phyloP scores from a whole-genome alignment of 1,139 yeast species.

The Candida sp. region DNA sequence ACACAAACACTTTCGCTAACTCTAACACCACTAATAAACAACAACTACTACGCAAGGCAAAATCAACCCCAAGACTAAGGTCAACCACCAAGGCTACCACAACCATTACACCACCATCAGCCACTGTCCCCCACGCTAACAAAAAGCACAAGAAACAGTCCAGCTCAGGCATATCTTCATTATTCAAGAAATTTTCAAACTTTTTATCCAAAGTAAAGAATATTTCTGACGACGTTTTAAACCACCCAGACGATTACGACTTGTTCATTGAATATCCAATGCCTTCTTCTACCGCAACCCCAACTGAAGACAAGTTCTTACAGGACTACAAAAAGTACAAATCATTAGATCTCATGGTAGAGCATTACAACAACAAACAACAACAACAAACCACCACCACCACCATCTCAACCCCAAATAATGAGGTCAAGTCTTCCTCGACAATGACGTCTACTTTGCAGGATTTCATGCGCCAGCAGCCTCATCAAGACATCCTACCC shows the following conservation, averaged over 20 bases:
- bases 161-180: constrained; percentile 6
- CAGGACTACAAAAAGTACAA: constrained; percentile 35
- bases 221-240: constrained; percentile 47
- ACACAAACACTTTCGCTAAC: constrained; percentile 1
- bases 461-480: constrained; percentile 29
- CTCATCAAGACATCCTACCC: constrained; percentile 2
- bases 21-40: neutral
- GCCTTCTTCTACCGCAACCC: constrained; percentile 4
- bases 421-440: constrained; percentile 4
- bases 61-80: constrained; percentile 12
- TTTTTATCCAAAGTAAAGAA: constrained; percentile 37
- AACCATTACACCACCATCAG: neutral
- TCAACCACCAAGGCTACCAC: neutral
- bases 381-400: neutral
- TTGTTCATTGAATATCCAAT: constrained; percentile 40
- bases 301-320: constrained; percentile 37
- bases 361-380: constrained; percentile 1
- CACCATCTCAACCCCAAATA: constrained; percentile 4
- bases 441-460: constrained; percentile 19
- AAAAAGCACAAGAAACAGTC: constrained; percentile 5
- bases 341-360: constrained; percentile 40
- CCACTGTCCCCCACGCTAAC: neutral
- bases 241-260: constrained; percentile 41
- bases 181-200: constrained; percentile 37
- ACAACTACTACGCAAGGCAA: constrained; percentile 11